Evolutionary conservation across 2,329 filamentous ascomycete species (phyloP), one percentile per base, ranked within the genome.

Genomic region (Sporothrix curviconia): DNA sequence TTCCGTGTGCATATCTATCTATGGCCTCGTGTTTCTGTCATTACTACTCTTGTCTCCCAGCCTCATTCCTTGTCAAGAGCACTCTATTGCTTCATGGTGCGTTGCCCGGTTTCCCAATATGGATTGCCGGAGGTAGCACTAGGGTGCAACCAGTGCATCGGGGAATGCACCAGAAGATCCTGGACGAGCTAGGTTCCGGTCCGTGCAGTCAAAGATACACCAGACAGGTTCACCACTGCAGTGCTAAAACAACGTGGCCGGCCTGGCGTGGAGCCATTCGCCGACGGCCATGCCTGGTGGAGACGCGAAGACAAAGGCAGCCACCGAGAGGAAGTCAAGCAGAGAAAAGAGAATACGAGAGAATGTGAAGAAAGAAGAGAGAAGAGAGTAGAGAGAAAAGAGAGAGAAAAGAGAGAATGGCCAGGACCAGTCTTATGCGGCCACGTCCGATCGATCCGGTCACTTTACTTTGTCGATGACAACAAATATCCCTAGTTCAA

Each of bases 221-320:
- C n/a, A n/a, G n/a, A n/a, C n/a, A n/a, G n/a, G n/a, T n/a, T n/a
- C n/a, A n/a, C n/a, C n/a, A n/a, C n/a, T 24, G 19, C 17, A 36
- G 15, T 12, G 8, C 19, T 11, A 44, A 28, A 19, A 14, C 17
- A 56, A 50, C 25, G 67, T 44, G 28, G 61, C 36, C 22, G 36
- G 22, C 24, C 49, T 40, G 49, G 47, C 47, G 47, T 19, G 15
- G 47, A 32, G 32, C 36, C 22, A 15, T 34, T 34, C 30, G 30
- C 25, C 30, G 43, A 25, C 25, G 43, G 44, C 44, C 12, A 22
- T 14, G 17, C 22, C 34, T 34, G 30, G 11, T 14, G 30, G 17
- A 22, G 44, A 49, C n/a, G 30, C 25, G 28, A 34, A 15, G 42
- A 46, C 24, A 30, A 24, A 32, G 25, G 15, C 24, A 47, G 25